Evolutionary conservation across 179 eudicot species (phyloP).

Genomic region (Camellia oleifera): DNA sequence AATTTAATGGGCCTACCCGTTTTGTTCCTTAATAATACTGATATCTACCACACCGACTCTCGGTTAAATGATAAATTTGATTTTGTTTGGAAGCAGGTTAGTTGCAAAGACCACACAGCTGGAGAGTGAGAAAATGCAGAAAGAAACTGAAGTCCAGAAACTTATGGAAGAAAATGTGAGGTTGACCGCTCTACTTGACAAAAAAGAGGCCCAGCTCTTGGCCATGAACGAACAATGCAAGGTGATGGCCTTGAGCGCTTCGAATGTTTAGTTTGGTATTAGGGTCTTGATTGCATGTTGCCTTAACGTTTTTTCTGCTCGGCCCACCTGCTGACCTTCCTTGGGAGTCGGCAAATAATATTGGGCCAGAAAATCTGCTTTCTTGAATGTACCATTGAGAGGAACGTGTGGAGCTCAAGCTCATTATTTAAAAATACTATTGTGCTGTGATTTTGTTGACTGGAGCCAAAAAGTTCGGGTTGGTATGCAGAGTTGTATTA

Average conservation of each 20-base stretch:
- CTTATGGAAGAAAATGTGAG: slow-evolving; percentile 89
- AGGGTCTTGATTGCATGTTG: neutral
- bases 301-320: neutral
- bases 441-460: neutral
- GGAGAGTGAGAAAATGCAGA: slow-evolving; percentile 88
- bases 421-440: neutral
- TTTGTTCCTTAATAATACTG: too few species aligned
- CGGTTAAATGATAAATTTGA: too few species aligned
- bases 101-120: slow-evolving; percentile 75
- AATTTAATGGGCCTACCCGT: too few species aligned
- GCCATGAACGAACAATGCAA: slow-evolving; percentile 99
- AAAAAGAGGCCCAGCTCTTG: slow-evolving; percentile 90
- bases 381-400: slow-evolving; percentile 15
- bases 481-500: neutral
- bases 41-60: too few species aligned
- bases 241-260: slow-evolving; percentile 80
- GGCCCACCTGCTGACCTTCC: neutral
- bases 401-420: neutral
- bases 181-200: slow-evolving; percentile 72
- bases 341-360: neutral
- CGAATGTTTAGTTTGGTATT: slow-evolving; percentile 32
- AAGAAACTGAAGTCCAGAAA: slow-evolving; percentile 84
- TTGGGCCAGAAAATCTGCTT: neutral
- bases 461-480: neutral
- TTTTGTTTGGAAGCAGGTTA: slow-evolving; percentile 45